Evolutionary conservation across 768 basidiomycete genomes (phyloP), one percentile per base, ranked within the genome.

Genomic region (Pholiota conissans): DNA sequence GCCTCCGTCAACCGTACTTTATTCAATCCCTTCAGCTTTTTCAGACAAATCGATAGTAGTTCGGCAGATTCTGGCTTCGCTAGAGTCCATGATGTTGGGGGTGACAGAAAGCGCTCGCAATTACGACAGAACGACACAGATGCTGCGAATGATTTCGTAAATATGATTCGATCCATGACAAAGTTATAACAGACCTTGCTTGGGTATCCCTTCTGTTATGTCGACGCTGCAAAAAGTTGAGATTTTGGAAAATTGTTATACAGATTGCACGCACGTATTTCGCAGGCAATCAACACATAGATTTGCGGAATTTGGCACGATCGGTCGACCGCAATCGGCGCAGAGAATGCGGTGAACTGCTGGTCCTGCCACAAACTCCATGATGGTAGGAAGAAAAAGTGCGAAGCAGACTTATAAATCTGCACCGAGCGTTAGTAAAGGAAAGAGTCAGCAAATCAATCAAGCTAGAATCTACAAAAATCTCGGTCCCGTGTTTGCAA

Each of bases 1-100:
- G 97, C 97, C 61, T 98, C 96, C n/a, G 97, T 95, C 40, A 99
- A 75, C 49, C 96, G 90, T 26, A 98, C 94, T 78, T 93, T 95
- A 65, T 86, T 89, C 22, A 98, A 79, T 2, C 95, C 95, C 69
- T 95, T 96, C 65, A 98, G 85, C 72, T 95, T 96, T 70, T 91
- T 93, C 57, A 99, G 75, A 72, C 97, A 98, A 56, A 98, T 87
- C 3, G 96, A 91, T 29, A 99, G 82, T 24, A 99, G 80, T 68
- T 98, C 95, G 52, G 96, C 77, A 0, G 93, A 96, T 77, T 99
- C 97, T 0, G 91, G 92, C 56, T 84, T 84, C 22, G 90, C 93
- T 48, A 87, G 80, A 3, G 85, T 82, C 97, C 97, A 99, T 60
- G 89, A 77, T 40, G 82, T 74, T 0, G 97, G 96, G 5, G 97